Percentiles rank a stretch among this genome's conserved stretches.
Evolutionary conservation across 2,329 filamentous ascomycete species (phyloP).

Genomic region (Ophiocordyceps camponoti-floridani): DNA sequence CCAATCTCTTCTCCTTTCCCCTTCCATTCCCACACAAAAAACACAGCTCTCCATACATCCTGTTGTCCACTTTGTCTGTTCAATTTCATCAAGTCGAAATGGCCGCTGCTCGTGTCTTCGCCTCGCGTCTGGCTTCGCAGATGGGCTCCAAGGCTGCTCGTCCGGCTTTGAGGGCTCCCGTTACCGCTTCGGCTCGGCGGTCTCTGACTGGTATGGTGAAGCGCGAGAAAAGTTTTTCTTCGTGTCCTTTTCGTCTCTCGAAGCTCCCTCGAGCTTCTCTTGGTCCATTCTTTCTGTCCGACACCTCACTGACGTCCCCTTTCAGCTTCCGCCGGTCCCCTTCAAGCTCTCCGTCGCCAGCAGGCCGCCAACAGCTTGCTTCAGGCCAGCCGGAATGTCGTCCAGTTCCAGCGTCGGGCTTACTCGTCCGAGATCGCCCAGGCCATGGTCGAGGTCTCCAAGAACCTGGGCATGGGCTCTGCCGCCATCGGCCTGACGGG

Average conservation of each 20-base stretch:
- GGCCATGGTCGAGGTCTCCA: slow-evolving; percentile 78
- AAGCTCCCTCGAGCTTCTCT: too few relatives aligned
- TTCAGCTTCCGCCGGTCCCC: slow-evolving; percentile 38
- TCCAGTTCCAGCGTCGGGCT: slow-evolving; percentile 49
- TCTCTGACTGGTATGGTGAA: slow-evolving; percentile 51
- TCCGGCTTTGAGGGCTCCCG: slow-evolving; percentile 49
- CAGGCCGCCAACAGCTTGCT: slow-evolving; percentile 46
- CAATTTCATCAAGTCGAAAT: slow-evolving; percentile 37
- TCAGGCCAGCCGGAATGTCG: slow-evolving; percentile 47
- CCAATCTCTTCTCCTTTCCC: slow-evolving; percentile 16
- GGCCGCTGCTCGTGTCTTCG: slow-evolving; percentile 62
- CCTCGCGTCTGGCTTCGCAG: slow-evolving; percentile 60
- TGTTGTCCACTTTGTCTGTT: slow-evolving; percentile 8
- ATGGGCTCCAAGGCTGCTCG: slow-evolving; percentile 65
- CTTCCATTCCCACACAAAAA: slow-evolving; percentile 16
- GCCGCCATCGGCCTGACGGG: slow-evolving; percentile 84
- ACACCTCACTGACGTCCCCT: too few relatives aligned
- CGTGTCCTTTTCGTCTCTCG: not conserved
- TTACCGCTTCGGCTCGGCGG: slow-evolving; percentile 53
- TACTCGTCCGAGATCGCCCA: slow-evolving; percentile 81
- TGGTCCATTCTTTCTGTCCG: too few relatives aligned
- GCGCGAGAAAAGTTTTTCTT: slow-evolving; percentile 13
- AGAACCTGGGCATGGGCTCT: slow-evolving; percentile 78
- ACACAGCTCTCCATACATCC: slow-evolving; percentile 8
- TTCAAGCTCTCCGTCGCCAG: slow-evolving; percentile 62